Base-by-base conservation (phyloP, 2,329 filamentous ascomycete species). In the Nectriaceae sp. region DNA sequence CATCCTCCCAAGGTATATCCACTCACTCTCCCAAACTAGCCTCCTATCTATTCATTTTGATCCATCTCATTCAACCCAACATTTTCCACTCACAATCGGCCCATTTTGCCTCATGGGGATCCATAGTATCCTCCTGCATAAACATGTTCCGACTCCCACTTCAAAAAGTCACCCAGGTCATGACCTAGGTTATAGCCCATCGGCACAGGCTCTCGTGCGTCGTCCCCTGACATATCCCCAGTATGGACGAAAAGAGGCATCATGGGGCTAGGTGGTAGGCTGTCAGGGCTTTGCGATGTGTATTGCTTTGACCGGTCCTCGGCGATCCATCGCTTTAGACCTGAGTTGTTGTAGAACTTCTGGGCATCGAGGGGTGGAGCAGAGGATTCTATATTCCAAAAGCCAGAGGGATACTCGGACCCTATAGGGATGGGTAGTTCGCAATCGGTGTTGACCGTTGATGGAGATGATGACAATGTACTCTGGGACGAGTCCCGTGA, bases 121-220 rank as follows among this genome's bases (percentile, higher is more conserved):
- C 42, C 44, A 49, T 61, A 66, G 24, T 65, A 63, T 19, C 53
- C 60, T 33, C 55, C 53, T 2, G 65, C 67, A 47, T 71, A 76
- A 2, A 75, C 73, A 46, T 80, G 70, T 55, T 81, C 74, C 4
- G 76, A 67, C 62, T 82, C 80, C 80, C 80, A 84, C 46, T 68
- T 72, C 40, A 85, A 59, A 55, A 82, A 84, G 51, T 84, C 80
- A 2, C 77, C 78, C 33, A 84, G 60, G 59, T 84, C 82, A 52
- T 83, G 78, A 11, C 75, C 74, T 3, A 85, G 69, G 53, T 85
- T 85, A 59, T 77, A 84, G 0, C 80, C 80, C 81, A 85, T 84
- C 1, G 80, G 77, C 44, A 80, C 74, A 21, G 63, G 52, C 29
- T 60, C 57, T 21, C 53, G 49, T 22, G 54, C 58, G 36, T 65